Conservation (phyloP, 2,329 filamentous ascomycete species). For the Tetracladium maxilliforme region DNA sequence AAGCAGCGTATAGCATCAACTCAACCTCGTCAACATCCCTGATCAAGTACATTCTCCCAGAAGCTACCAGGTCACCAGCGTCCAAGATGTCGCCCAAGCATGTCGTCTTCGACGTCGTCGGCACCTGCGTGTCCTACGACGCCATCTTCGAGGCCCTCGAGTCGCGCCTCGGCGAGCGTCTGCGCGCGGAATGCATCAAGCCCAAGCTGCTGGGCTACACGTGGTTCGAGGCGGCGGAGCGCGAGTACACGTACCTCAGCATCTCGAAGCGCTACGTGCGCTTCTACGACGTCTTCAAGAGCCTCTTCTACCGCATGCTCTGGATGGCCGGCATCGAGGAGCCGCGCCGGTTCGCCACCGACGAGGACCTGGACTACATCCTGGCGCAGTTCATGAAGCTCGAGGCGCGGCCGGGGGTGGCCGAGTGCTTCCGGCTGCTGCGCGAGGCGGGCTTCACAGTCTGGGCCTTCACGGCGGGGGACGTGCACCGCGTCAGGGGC, state of each 20-base stretch:
- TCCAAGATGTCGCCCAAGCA: conserved; percentile 24
- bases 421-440: conserved; percentile 25
- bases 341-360: conserved; percentile 22
- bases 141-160: conserved; percentile 25
- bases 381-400: conserved; percentile 21
- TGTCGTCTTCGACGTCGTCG: conserved; percentile 35
- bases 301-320: conserved; percentile 32
- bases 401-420: conserved; percentile 20
- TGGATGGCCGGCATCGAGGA: conserved; percentile 25
- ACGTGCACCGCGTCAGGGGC: conserved; percentile 29
- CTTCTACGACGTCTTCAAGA: conserved; percentile 25
- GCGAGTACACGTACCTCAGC: conserved; percentile 32
- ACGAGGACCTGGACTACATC: conserved; percentile 23
- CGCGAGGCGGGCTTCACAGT: conserved; percentile 30
- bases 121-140: conserved; percentile 31
- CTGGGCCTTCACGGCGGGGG: conserved; percentile 38
- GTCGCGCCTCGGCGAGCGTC: conserved; percentile 21
- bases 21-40: no score
- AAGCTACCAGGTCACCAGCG: no score
- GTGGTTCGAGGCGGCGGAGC: conserved; percentile 30
- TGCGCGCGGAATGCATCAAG: conserved; percentile 21
- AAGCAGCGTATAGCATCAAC: no score
- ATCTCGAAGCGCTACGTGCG: conserved; percentile 25
- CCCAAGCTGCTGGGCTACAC: conserved; percentile 26
- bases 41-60: no score